Conservation (phyloP, 169 alveolate species). For the Babesia sp. region DNA sequence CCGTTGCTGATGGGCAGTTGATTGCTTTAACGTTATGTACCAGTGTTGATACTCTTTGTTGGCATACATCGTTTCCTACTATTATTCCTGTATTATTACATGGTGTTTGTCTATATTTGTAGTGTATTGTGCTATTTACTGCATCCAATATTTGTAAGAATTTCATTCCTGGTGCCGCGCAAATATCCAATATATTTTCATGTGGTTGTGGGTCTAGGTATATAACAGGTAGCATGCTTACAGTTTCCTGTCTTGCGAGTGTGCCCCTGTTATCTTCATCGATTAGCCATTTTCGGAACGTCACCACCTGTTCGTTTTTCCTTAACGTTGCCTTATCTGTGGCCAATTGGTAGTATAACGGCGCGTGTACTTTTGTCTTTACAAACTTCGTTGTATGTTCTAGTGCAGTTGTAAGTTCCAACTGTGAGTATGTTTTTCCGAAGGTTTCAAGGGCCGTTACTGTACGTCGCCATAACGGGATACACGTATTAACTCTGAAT, state of each 20-base stretch:
- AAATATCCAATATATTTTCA: constrained; percentile 90
- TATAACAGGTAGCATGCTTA: constrained; percentile 95
- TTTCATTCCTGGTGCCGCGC: constrained; percentile 95
- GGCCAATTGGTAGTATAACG: constrained; percentile 40
- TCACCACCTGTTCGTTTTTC: constrained; percentile 61
- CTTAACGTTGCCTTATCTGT: constrained; percentile 63
- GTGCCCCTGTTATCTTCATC: constrained; percentile 90
- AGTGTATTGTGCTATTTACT: constrained; percentile 31
- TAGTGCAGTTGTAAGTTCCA: constrained; percentile 6
- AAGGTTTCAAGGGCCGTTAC: constrained; percentile 9
- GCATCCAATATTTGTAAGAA: constrained; percentile 51
- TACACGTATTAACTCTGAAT: constrained; percentile 62
- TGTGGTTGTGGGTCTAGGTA: constrained; percentile 85
- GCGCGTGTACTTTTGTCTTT: not conserved
- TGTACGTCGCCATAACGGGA: constrained; percentile 41
- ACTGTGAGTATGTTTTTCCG: not conserved
- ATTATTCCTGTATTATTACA: constrained; percentile 55
- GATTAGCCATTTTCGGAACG: constrained; percentile 74
- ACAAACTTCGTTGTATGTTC: constrained; percentile 1
- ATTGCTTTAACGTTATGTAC: constrained; percentile 43
- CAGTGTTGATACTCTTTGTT: constrained; percentile 51
- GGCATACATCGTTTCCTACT: constrained; percentile 68
- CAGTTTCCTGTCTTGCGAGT: constrained; percentile 92
- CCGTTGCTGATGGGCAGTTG: constrained; percentile 44
- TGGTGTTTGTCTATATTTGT: constrained; percentile 20